These are phyloP conservation scores for Penicillium silybi DNA, from an alignment of 495 filamentous ascomycete genomes.

Conservation along the genomic window DNA sequence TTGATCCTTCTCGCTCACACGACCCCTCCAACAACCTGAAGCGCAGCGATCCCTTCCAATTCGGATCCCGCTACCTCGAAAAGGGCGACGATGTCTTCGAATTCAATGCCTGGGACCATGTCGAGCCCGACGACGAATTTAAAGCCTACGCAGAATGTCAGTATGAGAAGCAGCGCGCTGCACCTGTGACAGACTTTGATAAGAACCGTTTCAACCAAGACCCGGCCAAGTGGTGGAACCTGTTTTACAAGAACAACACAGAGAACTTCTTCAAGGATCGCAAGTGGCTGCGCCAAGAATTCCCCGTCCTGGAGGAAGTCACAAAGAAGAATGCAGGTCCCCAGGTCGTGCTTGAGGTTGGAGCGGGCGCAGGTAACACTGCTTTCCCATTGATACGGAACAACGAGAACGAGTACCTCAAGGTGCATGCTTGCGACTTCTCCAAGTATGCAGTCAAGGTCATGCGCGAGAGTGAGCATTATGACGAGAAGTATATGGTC, in stretches of 20 bases:
- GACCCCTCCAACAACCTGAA: conserved; percentile 61
- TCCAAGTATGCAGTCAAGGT: conserved; percentile 86
- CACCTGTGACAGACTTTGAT: conserved; percentile 85
- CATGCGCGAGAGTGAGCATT: conserved; percentile 68
- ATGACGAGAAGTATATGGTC: conserved; percentile 60
- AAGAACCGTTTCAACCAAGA: conserved; percentile 79
- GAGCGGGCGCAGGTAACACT: conserved; percentile 94
- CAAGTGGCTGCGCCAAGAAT: conserved; percentile 95
- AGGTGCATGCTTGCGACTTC: conserved; percentile 89
- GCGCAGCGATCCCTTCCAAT: conserved; percentile 86
- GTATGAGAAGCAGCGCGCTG: conserved; percentile 72
- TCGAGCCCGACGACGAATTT: conserved; percentile 79
- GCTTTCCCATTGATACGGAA: conserved; percentile 80
- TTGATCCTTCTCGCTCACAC: conserved; percentile 46
- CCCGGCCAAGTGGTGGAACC: conserved; percentile 93
- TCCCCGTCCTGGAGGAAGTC: conserved; percentile 72
- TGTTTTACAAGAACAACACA: conserved; percentile 93
- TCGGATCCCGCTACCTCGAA: conserved; percentile 82
- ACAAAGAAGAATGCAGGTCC: conserved; percentile 59
- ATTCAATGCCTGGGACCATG: conserved; percentile 99
- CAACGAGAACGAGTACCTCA: conserved; percentile 76
- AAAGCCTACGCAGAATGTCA: conserved; percentile 76
- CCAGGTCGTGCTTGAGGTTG: conserved; percentile 76
- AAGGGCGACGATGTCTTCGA: conserved; percentile 83
- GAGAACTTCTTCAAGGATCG: conserved; percentile 98